Conservation (phyloP, 164 flowering plant species). For the Paratinospora sagittata region DNA sequence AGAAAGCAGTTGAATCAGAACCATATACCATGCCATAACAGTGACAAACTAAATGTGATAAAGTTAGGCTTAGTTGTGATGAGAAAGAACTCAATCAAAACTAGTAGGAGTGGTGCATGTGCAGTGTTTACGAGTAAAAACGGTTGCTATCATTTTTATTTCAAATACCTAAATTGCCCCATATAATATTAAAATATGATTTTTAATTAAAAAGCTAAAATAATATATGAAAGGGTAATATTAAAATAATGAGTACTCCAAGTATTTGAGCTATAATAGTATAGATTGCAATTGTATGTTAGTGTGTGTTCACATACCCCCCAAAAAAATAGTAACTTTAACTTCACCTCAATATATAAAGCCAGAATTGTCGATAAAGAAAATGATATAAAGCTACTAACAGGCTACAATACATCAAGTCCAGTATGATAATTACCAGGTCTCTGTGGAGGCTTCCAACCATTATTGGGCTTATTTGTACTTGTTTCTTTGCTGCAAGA, state of each 20-base stretch:
- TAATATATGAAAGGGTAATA: too few species aligned
- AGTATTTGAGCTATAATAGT: too few species aligned
- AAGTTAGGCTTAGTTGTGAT: background rate
- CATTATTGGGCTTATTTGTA: slow-evolving; percentile 40
- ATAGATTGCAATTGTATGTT: too few species aligned
- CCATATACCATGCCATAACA: background rate
- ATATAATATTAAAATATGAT: too few species aligned
- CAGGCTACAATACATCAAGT: background rate
- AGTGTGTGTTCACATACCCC: too few species aligned
- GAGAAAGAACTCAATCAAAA: too few species aligned
- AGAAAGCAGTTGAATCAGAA: background rate
- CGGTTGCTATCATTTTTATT: too few species aligned
- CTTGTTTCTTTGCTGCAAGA: slow-evolving; percentile 55
- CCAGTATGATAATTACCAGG: slow-evolving; percentile 47
- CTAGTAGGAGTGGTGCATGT: too few species aligned
- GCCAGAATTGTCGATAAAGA: background rate
- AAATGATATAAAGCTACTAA: background rate
- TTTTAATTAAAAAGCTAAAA: too few species aligned
- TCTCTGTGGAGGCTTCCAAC: slow-evolving; percentile 50
- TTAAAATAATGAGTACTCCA: too few species aligned
- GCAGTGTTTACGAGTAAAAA: too few species aligned
- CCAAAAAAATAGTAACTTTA: background rate
- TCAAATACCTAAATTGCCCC: too few species aligned
- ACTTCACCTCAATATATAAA: background rate
- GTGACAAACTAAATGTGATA: background rate